Base-by-base conservation (phyloP, 331 rosid genomes). In the Saraca asoca region DNA sequence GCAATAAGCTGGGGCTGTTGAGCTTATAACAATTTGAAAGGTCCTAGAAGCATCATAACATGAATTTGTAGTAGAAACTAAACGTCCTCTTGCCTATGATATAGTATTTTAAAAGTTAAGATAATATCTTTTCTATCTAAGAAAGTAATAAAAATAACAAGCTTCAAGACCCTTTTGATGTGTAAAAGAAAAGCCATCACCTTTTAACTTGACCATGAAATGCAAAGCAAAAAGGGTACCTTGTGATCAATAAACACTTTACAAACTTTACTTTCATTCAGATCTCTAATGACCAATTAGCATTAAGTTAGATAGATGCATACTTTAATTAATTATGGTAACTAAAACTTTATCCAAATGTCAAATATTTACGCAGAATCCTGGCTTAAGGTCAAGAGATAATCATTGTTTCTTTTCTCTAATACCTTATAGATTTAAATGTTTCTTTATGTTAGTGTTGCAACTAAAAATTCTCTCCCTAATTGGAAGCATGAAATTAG, bases 341-440 rank as follows among this genome's bases (percentile, higher is more conserved):
- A n/a, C n/a, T 67, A 75, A 69, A 24, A 75, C 70, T 63, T 17
- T 69, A 64, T 75, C 77, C 58, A 57, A 64, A 52, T 51, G 45
- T 75, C 75, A 70, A 69, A 75, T 79, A 85, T 73, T 49, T 37
- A 75, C 81, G 85, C 84, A 78, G 20, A 83, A 82, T 85, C 88
- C 85, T 83, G 71, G 70, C 80, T 86, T 83, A 83, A 62, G 87
- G 77, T 62, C 74, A 76, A 69, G 83, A 60, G 84, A 82, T 75
- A 70, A 79, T 73, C 52, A 79, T 73, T 8, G 7, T 10, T 39
- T 39, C 43, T 9, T 72, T 75, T 24, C 31, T 24, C 31, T 24
- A 24, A 24, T 1, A 24, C 69, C 74, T 55, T 66, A 70, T 83
- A 58, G 76, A 62, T 64, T 81, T 76, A 80, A 83, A 70, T 82